phyloP scores from a whole-genome alignment of 1,284 basidiomycete species.

The Ganoderma meredithae region DNA sequence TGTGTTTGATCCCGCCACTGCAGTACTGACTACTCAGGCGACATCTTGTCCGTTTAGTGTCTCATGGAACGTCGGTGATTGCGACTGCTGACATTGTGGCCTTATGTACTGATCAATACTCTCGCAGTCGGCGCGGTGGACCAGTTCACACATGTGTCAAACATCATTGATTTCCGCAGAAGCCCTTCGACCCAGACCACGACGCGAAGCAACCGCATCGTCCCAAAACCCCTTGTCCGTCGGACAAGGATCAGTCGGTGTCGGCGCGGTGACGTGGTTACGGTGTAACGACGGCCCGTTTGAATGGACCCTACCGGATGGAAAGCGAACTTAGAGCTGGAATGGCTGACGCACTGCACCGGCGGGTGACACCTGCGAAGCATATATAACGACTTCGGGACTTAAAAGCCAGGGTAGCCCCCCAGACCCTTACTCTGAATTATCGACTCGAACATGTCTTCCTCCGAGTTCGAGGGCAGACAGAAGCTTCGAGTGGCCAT shows the following conservation, averaged over 20 bases:
- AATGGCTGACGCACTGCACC: too few relatives aligned
- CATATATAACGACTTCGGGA: too few relatives aligned
- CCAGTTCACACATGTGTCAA: neutral
- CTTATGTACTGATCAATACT: neutral
- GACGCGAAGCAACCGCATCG: too few relatives aligned
- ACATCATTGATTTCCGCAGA: neutral
- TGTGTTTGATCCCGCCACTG: too few relatives aligned
- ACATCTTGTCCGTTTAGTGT: neutral
- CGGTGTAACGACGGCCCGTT: neutral
- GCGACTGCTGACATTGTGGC: neutral
- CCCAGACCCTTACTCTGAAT: too few relatives aligned
- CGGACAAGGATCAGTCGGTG: neutral
- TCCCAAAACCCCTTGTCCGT: neutral
- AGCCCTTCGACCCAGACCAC: neutral
- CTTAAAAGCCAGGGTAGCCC: too few relatives aligned
- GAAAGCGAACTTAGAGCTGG: too few relatives aligned
- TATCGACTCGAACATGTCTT: neutral
- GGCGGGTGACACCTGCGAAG: too few relatives aligned
- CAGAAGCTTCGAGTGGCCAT: constrained; percentile 3
- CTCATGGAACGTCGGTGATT: neutral
- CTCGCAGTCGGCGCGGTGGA: neutral
- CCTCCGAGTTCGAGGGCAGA: too few relatives aligned
- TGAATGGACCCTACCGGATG: too few relatives aligned
- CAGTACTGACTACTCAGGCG: too few relatives aligned
- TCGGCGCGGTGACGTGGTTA: neutral